These are phyloP conservation scores for Peronospora farinosa DNA, from an alignment of 352 stramenopile genomes.

Conservation along the genomic window DNA sequence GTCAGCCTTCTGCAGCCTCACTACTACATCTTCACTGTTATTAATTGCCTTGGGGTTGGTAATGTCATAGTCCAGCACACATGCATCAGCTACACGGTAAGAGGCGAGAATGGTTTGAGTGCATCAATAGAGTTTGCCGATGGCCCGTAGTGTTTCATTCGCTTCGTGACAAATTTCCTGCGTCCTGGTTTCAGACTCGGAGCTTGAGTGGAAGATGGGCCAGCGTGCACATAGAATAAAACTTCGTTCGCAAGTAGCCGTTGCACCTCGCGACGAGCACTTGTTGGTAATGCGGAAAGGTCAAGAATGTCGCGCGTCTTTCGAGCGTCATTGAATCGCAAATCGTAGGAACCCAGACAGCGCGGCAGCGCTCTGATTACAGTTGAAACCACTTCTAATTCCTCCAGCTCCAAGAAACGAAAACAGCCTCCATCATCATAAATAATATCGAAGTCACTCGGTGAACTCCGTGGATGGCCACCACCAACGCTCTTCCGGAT, in stretches of 20 bases:
- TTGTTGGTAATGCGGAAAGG: slow-evolving; percentile 44
- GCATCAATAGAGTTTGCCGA: slow-evolving; percentile 79
- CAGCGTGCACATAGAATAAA: slow-evolving; percentile 55
- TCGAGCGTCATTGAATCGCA: slow-evolving; percentile 73
- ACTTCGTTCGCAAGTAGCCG: slow-evolving; percentile 75
- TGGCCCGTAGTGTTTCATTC: slow-evolving; percentile 99
- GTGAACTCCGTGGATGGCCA: slow-evolving; percentile 75
- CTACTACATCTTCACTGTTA: neutral
- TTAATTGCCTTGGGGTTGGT: slow-evolving; percentile 88
- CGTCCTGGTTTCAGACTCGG: slow-evolving; percentile 58
- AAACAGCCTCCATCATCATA: slow-evolving; percentile 67
- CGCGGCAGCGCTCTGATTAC: slow-evolving; percentile 56
- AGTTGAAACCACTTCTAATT: slow-evolving; percentile 65
- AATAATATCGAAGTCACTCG: slow-evolving; percentile 82
- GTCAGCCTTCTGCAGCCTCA: neutral
- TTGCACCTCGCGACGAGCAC: slow-evolving; percentile 57
- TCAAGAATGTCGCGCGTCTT: slow-evolving; percentile 67
- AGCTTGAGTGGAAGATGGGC: slow-evolving; percentile 47
- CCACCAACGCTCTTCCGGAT: slow-evolving; percentile 69
- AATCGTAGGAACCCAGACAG: slow-evolving; percentile 67
- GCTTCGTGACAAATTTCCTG: slow-evolving; percentile 92
- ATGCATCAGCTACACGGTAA: slow-evolving; percentile 97
- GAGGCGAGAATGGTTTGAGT: slow-evolving; percentile 93
- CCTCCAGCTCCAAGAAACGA: slow-evolving; percentile 72
- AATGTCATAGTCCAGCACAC: slow-evolving; percentile 98